These are phyloP conservation scores for Zanthoxylum bungeanum DNA, from an alignment of 345 rosid genomes.

Conservation along the genomic window DNA sequence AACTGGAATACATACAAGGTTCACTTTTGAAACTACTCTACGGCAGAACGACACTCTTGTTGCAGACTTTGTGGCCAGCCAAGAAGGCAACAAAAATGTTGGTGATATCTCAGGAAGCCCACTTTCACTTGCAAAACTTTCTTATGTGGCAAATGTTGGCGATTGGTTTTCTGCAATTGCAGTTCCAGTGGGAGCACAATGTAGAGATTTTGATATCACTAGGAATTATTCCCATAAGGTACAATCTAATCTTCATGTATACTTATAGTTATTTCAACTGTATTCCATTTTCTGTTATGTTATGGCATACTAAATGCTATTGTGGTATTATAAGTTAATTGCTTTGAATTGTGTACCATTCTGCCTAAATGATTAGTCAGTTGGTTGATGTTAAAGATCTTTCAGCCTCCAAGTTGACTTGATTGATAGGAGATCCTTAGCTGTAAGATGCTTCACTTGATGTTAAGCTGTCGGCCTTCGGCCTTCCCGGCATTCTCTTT, in stretches of 20 bases:
- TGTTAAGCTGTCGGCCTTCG: neutral
- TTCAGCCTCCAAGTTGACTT: conserved; percentile 1
- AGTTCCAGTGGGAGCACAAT: conserved; percentile 76
- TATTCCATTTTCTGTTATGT: neutral
- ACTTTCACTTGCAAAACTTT: conserved; percentile 65
- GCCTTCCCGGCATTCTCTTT: neutral
- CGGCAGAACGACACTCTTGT: conserved; percentile 54
- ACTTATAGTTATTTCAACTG: neutral
- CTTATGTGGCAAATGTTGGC: conserved; percentile 48
- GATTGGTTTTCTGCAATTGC: conserved; percentile 74
- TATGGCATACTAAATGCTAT: neutral
- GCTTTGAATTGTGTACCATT: neutral
- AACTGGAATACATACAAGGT: conserved; percentile 61
- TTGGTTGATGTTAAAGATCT: neutral
- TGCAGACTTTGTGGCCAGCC: conserved; percentile 58
- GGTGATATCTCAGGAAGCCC: conserved; percentile 36
- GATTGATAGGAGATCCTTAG: conserved; percentile 6
- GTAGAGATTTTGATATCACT: conserved; percentile 53
- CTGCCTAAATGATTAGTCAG: neutral
- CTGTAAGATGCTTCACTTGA: neutral
- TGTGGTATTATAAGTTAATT: neutral
- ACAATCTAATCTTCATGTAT: conserved; percentile 1
- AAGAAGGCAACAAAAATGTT: conserved; percentile 29
- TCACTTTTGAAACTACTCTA: conserved; percentile 60
- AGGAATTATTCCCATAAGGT: conserved; percentile 52